These are phyloP conservation scores for Pelargonium exstipulatum DNA, from an alignment of 441 rosid species.

Conservation along the genomic window DNA sequence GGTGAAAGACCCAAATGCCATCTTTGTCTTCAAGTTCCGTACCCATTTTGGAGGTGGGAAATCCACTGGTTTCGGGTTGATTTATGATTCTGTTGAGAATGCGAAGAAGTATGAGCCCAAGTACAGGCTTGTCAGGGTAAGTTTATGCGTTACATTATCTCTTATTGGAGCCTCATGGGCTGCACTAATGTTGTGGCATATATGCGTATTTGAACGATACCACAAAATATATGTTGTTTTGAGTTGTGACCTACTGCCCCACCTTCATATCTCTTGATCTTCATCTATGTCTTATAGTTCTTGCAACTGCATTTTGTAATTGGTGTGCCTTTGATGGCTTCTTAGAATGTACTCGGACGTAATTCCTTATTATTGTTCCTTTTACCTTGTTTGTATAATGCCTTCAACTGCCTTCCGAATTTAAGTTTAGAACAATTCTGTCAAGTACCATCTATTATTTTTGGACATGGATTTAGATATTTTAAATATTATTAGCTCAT, in stretches of 20 bases:
- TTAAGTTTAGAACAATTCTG: not conserved
- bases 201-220: too few relatives aligned
- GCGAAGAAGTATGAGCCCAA: slow-evolving; percentile 7
- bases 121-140: slow-evolving; percentile 10
- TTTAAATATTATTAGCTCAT: not conserved
- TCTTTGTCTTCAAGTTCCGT: slow-evolving; percentile 8
- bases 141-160: not conserved
- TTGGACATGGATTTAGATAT: not conserved
- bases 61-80: slow-evolving; percentile 6
- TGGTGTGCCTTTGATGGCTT: not conserved
- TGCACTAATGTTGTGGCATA: not conserved
- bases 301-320: not conserved
- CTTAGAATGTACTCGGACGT: not conserved
- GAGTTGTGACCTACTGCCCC: not conserved
- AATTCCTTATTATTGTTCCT: not conserved
- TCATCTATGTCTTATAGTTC: not conserved
- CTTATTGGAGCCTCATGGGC: not conserved
- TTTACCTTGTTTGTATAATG: not conserved
- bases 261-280: not conserved
- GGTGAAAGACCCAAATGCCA: slow-evolving; percentile 9
- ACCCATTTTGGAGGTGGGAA: slow-evolving; percentile 10
- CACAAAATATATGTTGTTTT: too few relatives aligned
- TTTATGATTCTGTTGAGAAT: slow-evolving; percentile 3
- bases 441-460: not conserved
- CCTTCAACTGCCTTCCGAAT: not conserved